Percentiles rank a stretch among this genome's conserved stretches.
Evolutionary conservation across 2,329 filamentous ascomycete genomes (phyloP).

Genomic region (Didymella glomerata): DNA sequence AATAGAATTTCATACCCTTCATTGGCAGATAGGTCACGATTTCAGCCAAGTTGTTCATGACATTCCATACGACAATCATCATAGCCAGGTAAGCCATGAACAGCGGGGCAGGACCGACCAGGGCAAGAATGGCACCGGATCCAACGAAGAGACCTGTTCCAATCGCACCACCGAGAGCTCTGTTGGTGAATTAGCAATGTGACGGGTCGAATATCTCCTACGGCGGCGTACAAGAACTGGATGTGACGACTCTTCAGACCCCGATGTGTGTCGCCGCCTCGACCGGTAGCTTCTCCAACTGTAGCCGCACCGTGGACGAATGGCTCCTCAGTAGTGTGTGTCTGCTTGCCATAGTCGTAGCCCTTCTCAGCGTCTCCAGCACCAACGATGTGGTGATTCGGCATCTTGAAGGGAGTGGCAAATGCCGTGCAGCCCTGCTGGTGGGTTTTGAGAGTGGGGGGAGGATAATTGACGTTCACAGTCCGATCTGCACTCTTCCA

Average conservation of each 20-base stretch:
- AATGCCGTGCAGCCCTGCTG: not conserved
- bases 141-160: slow-evolving; percentile 51
- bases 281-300: slow-evolving; percentile 39
- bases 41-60: slow-evolving; percentile 54
- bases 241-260: slow-evolving; percentile 51
- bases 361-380: slow-evolving; percentile 39
- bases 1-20: slow-evolving; percentile 29
- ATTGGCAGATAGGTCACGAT: slow-evolving; percentile 54
- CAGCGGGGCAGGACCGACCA: slow-evolving; percentile 46
- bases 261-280: slow-evolving; percentile 47
- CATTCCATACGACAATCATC: slow-evolving; percentile 51
- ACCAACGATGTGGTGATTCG: slow-evolving; percentile 34
- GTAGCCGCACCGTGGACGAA: slow-evolving; percentile 41
- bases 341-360: slow-evolving; percentile 27
- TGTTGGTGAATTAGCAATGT: slow-evolving; percentile 47
- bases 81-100: slow-evolving; percentile 51
- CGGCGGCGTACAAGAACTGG: slow-evolving; percentile 43
- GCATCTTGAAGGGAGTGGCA: slow-evolving; percentile 24
- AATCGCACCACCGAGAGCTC: slow-evolving; percentile 68
- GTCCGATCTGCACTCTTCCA: slow-evolving; percentile 9
- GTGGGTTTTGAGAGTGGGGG: not conserved
- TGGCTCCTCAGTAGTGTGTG: slow-evolving; percentile 31
- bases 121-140: slow-evolving; percentile 43
- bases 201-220: not conserved
- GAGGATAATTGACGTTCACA: slow-evolving; percentile 3